Conservation (phyloP, 2,329 filamentous ascomycete species). For the Chaetomiaceae sp. region DNA sequence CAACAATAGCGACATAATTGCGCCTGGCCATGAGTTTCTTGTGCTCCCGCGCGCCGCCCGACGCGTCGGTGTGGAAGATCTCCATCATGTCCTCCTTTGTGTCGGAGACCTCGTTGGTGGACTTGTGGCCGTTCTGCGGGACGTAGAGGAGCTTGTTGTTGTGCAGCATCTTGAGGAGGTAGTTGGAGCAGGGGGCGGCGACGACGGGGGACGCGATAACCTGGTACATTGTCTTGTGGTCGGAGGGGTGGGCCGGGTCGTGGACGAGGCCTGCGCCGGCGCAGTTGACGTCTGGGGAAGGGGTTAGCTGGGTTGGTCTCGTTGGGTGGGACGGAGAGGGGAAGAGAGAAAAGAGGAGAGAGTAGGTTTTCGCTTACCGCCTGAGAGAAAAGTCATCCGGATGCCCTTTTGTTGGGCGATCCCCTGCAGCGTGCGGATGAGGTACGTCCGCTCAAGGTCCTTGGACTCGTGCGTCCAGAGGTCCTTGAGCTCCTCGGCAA, state of each 20-base stretch:
- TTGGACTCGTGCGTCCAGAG: constrained; percentile 99
- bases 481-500: constrained; percentile 89
- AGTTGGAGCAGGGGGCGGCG: constrained; percentile 76
- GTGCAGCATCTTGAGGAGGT: constrained; percentile 92
- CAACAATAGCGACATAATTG: constrained; percentile 91
- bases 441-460: constrained; percentile 92
- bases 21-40: constrained; percentile 89
- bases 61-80: constrained; percentile 92
- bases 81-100: constrained; percentile 99
- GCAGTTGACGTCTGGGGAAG: constrained; percentile 67
- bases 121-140: constrained; percentile 76
- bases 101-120: constrained; percentile 70
- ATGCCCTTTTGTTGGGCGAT: constrained; percentile 94
- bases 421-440: constrained; percentile 91
- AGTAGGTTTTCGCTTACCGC: constrained; percentile 49
- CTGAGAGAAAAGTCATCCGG: constrained; percentile 94
- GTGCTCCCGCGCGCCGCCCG: constrained; percentile 73
- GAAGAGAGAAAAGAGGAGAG: constrained; percentile 22
- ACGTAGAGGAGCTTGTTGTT: constrained; percentile 90
- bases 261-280: constrained; percentile 91
- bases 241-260: constrained; percentile 81
- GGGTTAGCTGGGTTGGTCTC: not conserved
- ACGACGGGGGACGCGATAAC: constrained; percentile 91
- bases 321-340: no score
- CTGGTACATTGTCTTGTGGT: constrained; percentile 99